Evolutionary conservation across 768 basidiomycete genomes (phyloP).

Genomic region (Boletus barrowsii): DNA sequence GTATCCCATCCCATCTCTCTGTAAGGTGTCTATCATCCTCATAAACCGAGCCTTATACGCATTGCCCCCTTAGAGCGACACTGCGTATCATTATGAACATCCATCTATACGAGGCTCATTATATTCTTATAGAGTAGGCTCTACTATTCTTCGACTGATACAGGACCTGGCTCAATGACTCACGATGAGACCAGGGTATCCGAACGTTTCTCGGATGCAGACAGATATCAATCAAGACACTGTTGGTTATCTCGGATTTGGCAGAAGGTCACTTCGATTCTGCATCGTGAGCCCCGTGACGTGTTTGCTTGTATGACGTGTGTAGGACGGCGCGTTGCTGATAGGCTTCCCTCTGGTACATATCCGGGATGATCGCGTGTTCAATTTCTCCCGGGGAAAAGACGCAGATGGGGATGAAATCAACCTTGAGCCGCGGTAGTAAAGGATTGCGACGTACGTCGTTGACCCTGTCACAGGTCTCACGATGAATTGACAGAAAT

Average conservation of each 20-base stretch:
- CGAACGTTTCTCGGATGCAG: constrained; percentile 25
- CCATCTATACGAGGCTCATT: constrained; percentile 22
- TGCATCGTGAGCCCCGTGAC: not conserved
- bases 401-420: constrained; percentile 24
- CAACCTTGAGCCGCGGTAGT: constrained; percentile 7
- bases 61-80: constrained; percentile 1
- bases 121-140: constrained; percentile 2
- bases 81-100: constrained; percentile 20
- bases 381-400: constrained; percentile 25
- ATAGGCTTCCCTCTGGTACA: constrained; percentile 29
- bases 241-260: constrained; percentile 24
- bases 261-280: constrained; percentile 16
- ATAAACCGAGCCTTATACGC: not conserved
- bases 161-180: constrained; percentile 30
- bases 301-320: constrained; percentile 13
- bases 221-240: constrained; percentile 25
- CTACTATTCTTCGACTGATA: not conserved
- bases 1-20: constrained; percentile 20
- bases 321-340: constrained; percentile 22
- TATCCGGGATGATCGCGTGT: constrained; percentile 28
- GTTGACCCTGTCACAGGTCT: too few relatives aligned
- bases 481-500: not conserved
- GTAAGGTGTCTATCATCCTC: constrained; percentile 9
- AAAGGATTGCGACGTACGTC: constrained; percentile 16
- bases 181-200: constrained; percentile 31